Percentiles rank a stretch among this genome's conserved stretches.
These are phyloP conservation scores for Handroanthus guayacan DNA, from an alignment of 257 asterid genomes.

Conservation along the genomic window DNA sequence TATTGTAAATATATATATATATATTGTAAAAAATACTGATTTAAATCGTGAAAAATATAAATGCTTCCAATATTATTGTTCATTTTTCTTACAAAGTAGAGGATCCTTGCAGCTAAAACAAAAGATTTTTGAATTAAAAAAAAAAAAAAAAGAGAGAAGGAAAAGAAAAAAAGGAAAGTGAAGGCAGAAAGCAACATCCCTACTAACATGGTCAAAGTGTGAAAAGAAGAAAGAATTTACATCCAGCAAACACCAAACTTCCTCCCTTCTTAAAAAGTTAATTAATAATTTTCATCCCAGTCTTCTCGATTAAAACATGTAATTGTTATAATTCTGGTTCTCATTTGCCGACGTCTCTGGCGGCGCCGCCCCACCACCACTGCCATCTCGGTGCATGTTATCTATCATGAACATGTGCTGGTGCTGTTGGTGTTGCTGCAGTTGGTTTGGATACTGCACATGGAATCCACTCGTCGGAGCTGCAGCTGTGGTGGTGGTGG, in stretches of 20 bases:
- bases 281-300: too few relatives aligned
- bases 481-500: slow-evolving; percentile 5
- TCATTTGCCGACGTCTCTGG: slow-evolving; percentile 26
- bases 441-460: slow-evolving; percentile 42
- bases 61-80: neutral
- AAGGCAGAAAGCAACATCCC: neutral
- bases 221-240: slow-evolving; percentile 52
- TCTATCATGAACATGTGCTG: slow-evolving; percentile 45
- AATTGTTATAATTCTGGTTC: slow-evolving; percentile 35
- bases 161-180: neutral
- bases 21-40: too few relatives aligned
- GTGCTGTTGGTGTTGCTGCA: slow-evolving; percentile 27
- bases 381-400: slow-evolving; percentile 36
- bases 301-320: slow-evolving; percentile 33
- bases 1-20: too few relatives aligned
- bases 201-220: slow-evolving; percentile 32
- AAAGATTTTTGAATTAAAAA: neutral
- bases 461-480: slow-evolving; percentile 37
- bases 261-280: neutral
- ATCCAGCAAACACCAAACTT: slow-evolving; percentile 34
- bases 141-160: neutral
- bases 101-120: too few relatives aligned
- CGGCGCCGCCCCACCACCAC: slow-evolving; percentile 28
- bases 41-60: neutral
- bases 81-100: neutral